Conservation (phyloP, 805 yeast genomes). For the Saccharomycopsis vini region DNA sequence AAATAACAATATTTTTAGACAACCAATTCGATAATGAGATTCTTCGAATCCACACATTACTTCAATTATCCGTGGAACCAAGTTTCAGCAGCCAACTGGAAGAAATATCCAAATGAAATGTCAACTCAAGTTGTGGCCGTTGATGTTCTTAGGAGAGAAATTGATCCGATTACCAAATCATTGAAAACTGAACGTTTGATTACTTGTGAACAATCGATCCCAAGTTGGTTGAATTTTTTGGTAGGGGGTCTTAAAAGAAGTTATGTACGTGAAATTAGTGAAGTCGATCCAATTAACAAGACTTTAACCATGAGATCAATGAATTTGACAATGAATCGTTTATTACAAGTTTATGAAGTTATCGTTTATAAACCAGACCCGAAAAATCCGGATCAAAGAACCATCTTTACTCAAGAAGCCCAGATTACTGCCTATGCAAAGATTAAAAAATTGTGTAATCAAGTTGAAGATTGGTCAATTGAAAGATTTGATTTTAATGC, state of each 20-base stretch:
- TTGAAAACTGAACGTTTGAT: slow-evolving; percentile 79
- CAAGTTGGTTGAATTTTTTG: slow-evolving; percentile 64
- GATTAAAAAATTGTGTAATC: slow-evolving; percentile 60
- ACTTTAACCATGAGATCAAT: slow-evolving; percentile 75
- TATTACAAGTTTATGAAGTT: slow-evolving; percentile 76
- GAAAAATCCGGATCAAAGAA: slow-evolving; percentile 37
- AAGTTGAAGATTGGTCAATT: slow-evolving; percentile 87
- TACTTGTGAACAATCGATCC: slow-evolving; percentile 81
- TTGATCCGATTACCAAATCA: slow-evolving; percentile 42
- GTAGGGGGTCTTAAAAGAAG: slow-evolving; percentile 69
- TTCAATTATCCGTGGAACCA: slow-evolving; percentile 89
- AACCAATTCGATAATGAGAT: slow-evolving; percentile 50
- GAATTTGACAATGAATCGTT: slow-evolving; percentile 70
- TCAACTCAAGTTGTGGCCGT: slow-evolving; percentile 92
- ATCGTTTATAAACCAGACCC: slow-evolving; percentile 74
- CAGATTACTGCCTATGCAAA: slow-evolving; percentile 80
- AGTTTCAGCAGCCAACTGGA: slow-evolving; percentile 95
- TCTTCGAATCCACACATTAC: slow-evolving; percentile 59
- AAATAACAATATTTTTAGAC: too few relatives aligned
- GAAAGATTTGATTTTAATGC: slow-evolving; percentile 88
- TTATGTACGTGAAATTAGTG: slow-evolving; percentile 82
- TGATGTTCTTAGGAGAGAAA: slow-evolving; percentile 71
- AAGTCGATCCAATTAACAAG: slow-evolving; percentile 58
- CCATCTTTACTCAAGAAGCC: slow-evolving; percentile 73
- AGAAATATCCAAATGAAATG: slow-evolving; percentile 89